Evolutionary conservation across 225 moss, liverwort and hornwort species (phyloP).

Genomic region (Neckera pumila): DNA sequence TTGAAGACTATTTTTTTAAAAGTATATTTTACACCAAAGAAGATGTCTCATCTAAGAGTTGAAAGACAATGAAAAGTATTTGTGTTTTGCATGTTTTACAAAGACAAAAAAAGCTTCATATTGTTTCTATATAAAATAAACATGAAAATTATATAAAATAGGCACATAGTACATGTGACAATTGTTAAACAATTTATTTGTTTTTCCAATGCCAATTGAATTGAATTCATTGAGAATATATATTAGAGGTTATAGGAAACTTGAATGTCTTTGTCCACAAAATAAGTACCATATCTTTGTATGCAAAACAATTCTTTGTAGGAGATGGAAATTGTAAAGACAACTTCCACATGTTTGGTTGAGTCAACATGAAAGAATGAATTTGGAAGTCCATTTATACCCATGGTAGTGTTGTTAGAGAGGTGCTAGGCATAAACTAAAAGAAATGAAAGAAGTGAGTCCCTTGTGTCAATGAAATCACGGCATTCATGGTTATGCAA

Average conservation of each 20-base stretch:
- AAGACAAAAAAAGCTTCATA: neutral
- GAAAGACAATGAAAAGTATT: neutral
- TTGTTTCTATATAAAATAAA: neutral
- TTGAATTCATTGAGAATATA: neutral
- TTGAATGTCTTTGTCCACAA: neutral
- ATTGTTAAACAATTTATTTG: neutral
- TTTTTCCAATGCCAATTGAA: neutral
- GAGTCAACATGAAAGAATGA: no score
- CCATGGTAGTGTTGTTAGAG: neutral
- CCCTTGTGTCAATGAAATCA: no score
- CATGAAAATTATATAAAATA: fast-evolving
- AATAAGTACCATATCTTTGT: neutral
- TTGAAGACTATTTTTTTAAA: neutral
- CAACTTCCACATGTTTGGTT: neutral
- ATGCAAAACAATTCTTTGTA: neutral
- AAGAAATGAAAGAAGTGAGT: neutral
- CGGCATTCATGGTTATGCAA: neutral
- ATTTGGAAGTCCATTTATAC: neutral
- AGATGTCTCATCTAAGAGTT: neutral
- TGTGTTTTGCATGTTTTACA: fast-evolving
- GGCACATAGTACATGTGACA: neutral
- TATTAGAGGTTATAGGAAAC: neutral
- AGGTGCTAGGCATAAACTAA: neutral
- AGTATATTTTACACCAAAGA: neutral
- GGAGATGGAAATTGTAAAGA: neutral